A percentile compares a stretch with the other conserved stretches of the same genome.
Evolutionary conservation across 768 basidiomycete species (phyloP).

Genomic region (Mycena polygramma): DNA sequence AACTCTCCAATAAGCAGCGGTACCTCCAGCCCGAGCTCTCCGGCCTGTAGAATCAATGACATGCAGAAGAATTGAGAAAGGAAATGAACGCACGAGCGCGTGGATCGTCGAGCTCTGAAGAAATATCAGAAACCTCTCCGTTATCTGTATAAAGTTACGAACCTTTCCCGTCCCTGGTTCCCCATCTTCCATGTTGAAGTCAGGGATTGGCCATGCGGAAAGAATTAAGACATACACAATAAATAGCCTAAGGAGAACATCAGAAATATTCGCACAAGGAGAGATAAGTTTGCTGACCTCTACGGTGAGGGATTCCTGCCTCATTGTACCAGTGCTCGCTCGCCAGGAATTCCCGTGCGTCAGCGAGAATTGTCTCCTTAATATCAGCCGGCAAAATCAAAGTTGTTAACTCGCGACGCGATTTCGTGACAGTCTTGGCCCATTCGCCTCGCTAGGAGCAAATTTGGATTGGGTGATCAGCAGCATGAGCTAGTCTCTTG

Average conservation of each 20-base stretch:
- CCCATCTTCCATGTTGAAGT: slow-evolving; percentile 20
- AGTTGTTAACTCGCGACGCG: slow-evolving; percentile 29
- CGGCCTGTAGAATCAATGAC: slow-evolving; percentile 5
- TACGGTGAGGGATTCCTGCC: slow-evolving; percentile 37
- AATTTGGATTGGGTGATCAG: no score
- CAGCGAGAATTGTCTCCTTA: slow-evolving; percentile 30
- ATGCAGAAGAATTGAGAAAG: no score
- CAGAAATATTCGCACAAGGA: neutral
- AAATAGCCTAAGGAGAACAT: slow-evolving; percentile 20
- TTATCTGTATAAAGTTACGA: slow-evolving; percentile 20
- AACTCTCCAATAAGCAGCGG: no score
- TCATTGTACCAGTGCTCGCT: slow-evolving; percentile 35
- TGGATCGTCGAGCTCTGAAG: no score
- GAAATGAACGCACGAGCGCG: no score
- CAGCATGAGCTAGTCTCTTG: neutral
- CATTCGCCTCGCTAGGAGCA: slow-evolving; percentile 22
- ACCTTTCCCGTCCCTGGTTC: slow-evolving; percentile 36
- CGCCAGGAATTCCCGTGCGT: slow-evolving; percentile 31
- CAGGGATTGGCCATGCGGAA: no score
- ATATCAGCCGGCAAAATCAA: slow-evolving; percentile 33
- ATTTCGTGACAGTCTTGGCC: slow-evolving; percentile 30
- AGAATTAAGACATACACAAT: slow-evolving; percentile 8
- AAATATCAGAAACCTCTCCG: neutral
- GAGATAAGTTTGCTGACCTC: neutral
- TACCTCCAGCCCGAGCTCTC: slow-evolving; percentile 32